A percentile compares a stretch with the other conserved stretches of the same genome.
These are phyloP conservation scores for Hevea brasiliensis DNA, from an alignment of 345 rosid genomes.

Conservation along the genomic window DNA sequence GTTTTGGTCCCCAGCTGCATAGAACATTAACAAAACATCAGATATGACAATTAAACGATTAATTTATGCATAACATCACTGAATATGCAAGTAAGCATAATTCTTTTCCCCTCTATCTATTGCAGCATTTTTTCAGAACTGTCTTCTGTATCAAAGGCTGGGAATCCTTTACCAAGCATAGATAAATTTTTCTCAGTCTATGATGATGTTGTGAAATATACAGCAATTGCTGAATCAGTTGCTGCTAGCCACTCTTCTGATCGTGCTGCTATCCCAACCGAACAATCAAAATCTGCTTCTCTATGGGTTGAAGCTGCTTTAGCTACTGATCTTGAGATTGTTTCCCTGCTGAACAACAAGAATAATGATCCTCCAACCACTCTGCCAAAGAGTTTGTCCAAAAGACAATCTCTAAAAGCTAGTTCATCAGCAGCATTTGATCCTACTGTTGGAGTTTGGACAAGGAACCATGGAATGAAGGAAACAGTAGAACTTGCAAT, in stretches of 20 bases:
- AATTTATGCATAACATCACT: background rate
- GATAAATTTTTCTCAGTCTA: slow-evolving; percentile 59
- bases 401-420: slow-evolving; percentile 36
- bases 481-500: slow-evolving; percentile 60
- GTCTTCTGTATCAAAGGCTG: slow-evolving; percentile 57
- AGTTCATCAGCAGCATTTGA: slow-evolving; percentile 20
- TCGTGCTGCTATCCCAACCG: slow-evolving; percentile 24
- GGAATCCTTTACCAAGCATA: slow-evolving; percentile 67
- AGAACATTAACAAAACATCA: background rate
- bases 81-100: too few species aligned
- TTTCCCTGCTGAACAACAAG: slow-evolving; percentile 53
- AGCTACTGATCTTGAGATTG: slow-evolving; percentile 81
- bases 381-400: slow-evolving; percentile 40
- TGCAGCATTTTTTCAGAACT: slow-evolving; percentile 88
- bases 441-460: slow-evolving; percentile 46
- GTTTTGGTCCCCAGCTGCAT: too few species aligned
- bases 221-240: slow-evolving; percentile 44
- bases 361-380: slow-evolving; percentile 39
- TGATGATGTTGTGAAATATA: slow-evolving; percentile 48
- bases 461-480: slow-evolving; percentile 55
- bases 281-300: slow-evolving; percentile 57
- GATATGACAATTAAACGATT: background rate
- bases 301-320: slow-evolving; percentile 93
- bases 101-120: background rate
- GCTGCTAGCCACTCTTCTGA: slow-evolving; percentile 35